Evolutionary conservation across 225 moss, liverwort and hornwort genomes (phyloP).

Genomic region (Physcomitrellopsis africana): DNA sequence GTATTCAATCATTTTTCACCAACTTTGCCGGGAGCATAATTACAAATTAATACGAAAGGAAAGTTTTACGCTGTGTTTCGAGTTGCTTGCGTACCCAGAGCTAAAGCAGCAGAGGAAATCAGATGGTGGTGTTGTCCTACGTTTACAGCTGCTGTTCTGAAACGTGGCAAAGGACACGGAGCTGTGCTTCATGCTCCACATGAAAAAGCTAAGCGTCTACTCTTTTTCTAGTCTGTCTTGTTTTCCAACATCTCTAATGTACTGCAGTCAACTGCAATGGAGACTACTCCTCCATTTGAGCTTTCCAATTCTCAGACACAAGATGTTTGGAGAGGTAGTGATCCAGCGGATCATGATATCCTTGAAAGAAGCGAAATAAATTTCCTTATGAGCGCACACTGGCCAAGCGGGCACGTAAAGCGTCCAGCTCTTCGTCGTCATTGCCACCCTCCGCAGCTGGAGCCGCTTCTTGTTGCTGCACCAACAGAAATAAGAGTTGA

Average conservation of each 20-base stretch:
- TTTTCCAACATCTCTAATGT: background rate
- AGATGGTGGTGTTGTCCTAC: background rate
- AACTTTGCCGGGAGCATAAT: background rate
- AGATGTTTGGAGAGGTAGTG: background rate
- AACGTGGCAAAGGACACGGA: background rate
- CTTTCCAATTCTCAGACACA: background rate
- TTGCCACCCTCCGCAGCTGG: slow-evolving; percentile 42
- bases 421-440: slow-evolving; percentile 63
- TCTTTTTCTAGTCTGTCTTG: background rate
- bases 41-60: slow-evolving; percentile 3
- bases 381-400: slow-evolving; percentile 57
- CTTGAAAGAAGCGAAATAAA: background rate
- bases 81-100: background rate
- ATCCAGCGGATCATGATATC: background rate
- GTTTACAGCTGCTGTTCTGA: slow-evolving; percentile 11
- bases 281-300: background rate
- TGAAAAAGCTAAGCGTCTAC: slow-evolving; percentile 5
- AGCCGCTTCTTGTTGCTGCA: slow-evolving; percentile 54
- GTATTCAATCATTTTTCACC: slow-evolving; percentile 17
- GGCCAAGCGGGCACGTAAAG: slow-evolving; percentile 66
- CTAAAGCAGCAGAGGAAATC: background rate
- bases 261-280: background rate
- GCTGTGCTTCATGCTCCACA: background rate
- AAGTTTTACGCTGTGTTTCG: slow-evolving; percentile 4
- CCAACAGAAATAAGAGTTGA: slow-evolving; percentile 1